Conservation (phyloP, 176 grass and related monocot species). For the Cymbopogon citratus region DNA sequence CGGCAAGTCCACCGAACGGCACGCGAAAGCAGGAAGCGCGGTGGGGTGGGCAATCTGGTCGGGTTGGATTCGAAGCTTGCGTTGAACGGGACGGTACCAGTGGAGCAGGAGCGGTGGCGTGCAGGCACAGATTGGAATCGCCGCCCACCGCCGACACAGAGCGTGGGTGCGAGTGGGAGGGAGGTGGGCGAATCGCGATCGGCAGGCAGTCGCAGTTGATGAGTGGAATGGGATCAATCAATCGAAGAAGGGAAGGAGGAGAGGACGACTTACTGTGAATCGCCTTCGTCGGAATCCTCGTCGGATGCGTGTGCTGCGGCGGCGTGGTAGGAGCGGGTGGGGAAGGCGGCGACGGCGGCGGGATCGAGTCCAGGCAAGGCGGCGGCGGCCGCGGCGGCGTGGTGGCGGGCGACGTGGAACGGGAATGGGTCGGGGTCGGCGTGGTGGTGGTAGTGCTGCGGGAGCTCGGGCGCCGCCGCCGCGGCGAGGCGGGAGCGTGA, state of each 20-base stretch:
- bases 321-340: constrained; percentile 11
- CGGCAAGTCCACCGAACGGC: background rate
- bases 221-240: no score
- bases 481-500: constrained; percentile 3
- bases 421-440: background rate
- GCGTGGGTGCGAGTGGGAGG: no score
- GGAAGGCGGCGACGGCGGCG: constrained; percentile 29
- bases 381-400: background rate
- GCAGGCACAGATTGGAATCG: background rate
- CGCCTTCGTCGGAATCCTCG: constrained; percentile 6
- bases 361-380: background rate
- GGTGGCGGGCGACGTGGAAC: background rate
- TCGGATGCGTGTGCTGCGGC: background rate
- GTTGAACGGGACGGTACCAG: background rate
- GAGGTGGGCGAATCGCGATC: background rate
- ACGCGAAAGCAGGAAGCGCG: background rate
- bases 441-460: constrained; percentile 17
- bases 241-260: background rate
- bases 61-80: constrained; percentile 11
- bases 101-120: background rate
- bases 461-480: background rate
- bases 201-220: background rate
- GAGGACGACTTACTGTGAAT: constrained; percentile 16
- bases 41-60: background rate
- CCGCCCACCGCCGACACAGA: background rate